phyloP scores from a whole-genome alignment of 441 rosid species.

The Raphanus hybrid region DNA sequence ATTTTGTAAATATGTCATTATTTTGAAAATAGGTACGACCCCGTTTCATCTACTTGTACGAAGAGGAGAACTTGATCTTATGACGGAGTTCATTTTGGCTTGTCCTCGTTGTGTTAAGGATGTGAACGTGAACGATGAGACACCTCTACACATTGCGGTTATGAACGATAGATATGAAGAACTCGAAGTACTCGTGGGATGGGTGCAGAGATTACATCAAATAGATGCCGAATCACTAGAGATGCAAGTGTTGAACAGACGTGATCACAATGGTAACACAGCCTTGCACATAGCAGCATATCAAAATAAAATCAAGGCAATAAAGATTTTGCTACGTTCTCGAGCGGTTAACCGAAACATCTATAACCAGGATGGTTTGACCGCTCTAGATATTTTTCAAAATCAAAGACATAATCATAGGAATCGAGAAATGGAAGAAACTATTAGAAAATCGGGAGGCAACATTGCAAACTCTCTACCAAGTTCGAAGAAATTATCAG shows the following conservation, averaged over 20 bases:
- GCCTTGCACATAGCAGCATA: slow-evolving; percentile 38
- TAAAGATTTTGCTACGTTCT: slow-evolving; percentile 22
- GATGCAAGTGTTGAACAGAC: slow-evolving; percentile 32
- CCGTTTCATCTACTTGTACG: slow-evolving; percentile 38
- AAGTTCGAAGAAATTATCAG: background rate
- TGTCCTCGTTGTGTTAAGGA: slow-evolving; percentile 40
- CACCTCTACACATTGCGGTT: slow-evolving; percentile 43
- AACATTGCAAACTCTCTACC: background rate
- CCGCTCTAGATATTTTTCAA: slow-evolving; percentile 38
- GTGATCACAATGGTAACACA: slow-evolving; percentile 37
- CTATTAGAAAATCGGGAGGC: slow-evolving; percentile 24
- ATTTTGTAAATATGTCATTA: background rate
- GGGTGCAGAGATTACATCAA: background rate
- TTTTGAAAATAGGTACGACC: slow-evolving; percentile 30
- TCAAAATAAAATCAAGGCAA: slow-evolving; percentile 24
- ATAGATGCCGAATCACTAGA: background rate
- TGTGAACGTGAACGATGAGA: slow-evolving; percentile 38
- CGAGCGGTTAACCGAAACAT: slow-evolving; percentile 23
- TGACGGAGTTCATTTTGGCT: slow-evolving; percentile 32
- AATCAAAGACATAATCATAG: background rate
- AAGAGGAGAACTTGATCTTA: slow-evolving; percentile 31
- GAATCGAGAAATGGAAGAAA: background rate
- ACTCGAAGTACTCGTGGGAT: slow-evolving; percentile 21
- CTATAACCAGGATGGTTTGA: slow-evolving; percentile 30
- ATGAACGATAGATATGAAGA: slow-evolving; percentile 19